Conservation (phyloP, 1,284 basidiomycete species). For the Tilletiopsis washingtonensis region DNA sequence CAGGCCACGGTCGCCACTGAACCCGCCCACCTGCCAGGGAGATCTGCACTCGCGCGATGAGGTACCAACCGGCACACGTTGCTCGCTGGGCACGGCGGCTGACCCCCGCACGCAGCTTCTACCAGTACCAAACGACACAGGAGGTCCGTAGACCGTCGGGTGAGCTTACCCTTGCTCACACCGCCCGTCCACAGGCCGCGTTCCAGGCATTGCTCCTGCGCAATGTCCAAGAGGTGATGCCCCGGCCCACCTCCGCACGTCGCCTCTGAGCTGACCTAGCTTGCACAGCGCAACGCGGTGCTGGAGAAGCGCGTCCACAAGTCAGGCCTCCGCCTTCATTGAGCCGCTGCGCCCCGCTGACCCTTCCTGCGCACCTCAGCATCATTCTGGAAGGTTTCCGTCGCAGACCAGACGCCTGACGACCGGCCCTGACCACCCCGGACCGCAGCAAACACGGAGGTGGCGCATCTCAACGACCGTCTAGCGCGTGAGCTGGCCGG, state of each 20-base stretch:
- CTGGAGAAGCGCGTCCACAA: background rate
- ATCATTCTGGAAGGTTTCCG: background rate
- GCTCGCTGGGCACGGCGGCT: background rate
- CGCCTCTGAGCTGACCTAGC: background rate
- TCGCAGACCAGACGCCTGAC: background rate
- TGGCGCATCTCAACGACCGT: background rate
- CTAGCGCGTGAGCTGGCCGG: background rate
- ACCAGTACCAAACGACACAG: background rate
- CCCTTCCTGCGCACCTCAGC: background rate
- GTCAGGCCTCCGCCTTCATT: no score
- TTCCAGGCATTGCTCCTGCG: background rate
- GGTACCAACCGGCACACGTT: background rate
- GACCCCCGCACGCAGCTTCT: background rate
- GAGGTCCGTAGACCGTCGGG: background rate
- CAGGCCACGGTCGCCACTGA: background rate
- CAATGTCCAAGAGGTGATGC: background rate
- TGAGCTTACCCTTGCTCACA: background rate
- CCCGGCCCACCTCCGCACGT: background rate
- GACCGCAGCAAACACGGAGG: background rate
- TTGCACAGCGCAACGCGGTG: background rate
- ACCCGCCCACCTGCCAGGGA: background rate
- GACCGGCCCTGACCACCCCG: background rate
- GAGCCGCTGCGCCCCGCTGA: background rate
- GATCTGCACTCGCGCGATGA: background rate
- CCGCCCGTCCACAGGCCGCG: background rate